Percentiles rank a stretch among this genome's conserved stretches.
Conservation (phyloP, 805 yeast genomes). For the Monosporozyma yasuniensis region DNA sequence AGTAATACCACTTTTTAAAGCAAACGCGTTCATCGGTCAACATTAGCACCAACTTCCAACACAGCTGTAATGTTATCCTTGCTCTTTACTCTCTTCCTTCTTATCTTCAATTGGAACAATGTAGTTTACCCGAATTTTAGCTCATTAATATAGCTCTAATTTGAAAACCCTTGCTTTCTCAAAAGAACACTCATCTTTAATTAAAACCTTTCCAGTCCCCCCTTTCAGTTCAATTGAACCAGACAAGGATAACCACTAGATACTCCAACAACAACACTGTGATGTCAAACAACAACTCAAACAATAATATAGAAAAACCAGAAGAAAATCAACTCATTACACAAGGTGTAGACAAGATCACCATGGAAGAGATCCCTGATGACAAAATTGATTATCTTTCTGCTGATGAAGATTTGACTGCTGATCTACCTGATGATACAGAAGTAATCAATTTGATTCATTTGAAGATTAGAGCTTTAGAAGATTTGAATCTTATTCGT, state of each 20-base stretch:
- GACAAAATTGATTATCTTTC: slow-evolving; percentile 41
- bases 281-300: neutral
- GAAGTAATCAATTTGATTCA: slow-evolving; percentile 60
- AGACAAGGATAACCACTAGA: neutral
- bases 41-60: too few relatives aligned
- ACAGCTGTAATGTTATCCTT: neutral
- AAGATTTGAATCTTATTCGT: slow-evolving; percentile 48
- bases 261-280: neutral
- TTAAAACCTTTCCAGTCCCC: neutral
- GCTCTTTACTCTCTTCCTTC: neutral
- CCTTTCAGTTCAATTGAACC: neutral
- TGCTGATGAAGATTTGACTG: slow-evolving; percentile 60
- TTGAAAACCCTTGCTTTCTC: neutral
- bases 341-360: slow-evolving; percentile 1
- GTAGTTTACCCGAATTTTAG: neutral
- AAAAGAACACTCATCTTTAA: neutral
- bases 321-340: neutral
- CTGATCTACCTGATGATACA: slow-evolving; percentile 46
- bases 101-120: too few relatives aligned
- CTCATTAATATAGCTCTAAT: neutral
- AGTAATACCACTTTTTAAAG: neutral
- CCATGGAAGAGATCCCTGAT: slow-evolving; percentile 26
- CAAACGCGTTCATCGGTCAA: neutral
- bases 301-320: neutral
- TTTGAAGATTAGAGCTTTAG: slow-evolving; percentile 54